A percentile compares a stretch with the other conserved stretches of the same genome.
Evolutionary conservation across 2,329 filamentous ascomycete species (phyloP).

Genomic region (Pestalotiopsis sp.): DNA sequence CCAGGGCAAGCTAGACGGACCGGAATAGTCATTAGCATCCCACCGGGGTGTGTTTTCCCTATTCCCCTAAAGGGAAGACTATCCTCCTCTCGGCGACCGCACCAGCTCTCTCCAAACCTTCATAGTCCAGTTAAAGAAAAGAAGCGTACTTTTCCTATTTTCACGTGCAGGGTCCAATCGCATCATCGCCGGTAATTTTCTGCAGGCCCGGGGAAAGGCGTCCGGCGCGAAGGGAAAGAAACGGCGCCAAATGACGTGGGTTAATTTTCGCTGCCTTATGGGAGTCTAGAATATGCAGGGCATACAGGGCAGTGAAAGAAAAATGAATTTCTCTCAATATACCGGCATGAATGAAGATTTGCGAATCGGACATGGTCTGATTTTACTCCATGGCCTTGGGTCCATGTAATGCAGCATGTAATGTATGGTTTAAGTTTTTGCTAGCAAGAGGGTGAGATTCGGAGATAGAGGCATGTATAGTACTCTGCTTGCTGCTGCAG

Average conservation of each 20-base stretch:
- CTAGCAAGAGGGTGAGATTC: not conserved
- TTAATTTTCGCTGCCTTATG: not conserved
- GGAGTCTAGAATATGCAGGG: not conserved
- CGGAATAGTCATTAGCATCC: too few relatives aligned
- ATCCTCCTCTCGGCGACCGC: too few relatives aligned
- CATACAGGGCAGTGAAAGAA: not conserved
- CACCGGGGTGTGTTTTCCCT: too few relatives aligned
- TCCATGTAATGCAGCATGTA: not conserved
- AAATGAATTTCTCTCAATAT: not conserved
- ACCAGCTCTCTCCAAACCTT: too few relatives aligned
- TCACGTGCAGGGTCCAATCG: too few relatives aligned
- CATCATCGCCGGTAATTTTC: not conserved
- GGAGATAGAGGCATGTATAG: not conserved
- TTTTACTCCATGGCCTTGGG: not conserved
- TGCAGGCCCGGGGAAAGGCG: not conserved
- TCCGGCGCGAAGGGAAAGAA: not conserved
- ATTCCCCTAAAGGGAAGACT: too few relatives aligned
- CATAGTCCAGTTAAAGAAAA: too few relatives aligned
- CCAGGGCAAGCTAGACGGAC: too few relatives aligned
- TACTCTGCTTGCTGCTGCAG: not conserved
- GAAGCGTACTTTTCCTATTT: too few relatives aligned
- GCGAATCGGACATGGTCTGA: not conserved
- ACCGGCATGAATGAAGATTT: not conserved
- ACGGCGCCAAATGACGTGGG: not conserved
- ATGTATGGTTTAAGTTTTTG: not conserved